Percentiles rank a stretch among this genome's conserved stretches.
Conservation (phyloP, 768 basidiomycete genomes). For the Tephrocybe sp. region DNA sequence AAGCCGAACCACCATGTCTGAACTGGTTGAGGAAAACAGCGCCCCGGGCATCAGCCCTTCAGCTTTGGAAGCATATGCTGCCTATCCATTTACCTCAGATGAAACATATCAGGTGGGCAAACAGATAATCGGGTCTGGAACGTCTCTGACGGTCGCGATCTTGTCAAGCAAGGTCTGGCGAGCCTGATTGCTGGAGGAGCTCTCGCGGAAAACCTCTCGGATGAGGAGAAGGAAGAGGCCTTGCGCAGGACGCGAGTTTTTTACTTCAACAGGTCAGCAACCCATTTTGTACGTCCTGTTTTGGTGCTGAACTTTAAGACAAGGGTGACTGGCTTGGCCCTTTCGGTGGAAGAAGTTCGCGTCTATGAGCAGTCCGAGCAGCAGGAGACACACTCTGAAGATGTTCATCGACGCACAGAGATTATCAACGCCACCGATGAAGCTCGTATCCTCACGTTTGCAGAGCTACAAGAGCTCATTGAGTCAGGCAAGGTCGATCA, state of each 20-base stretch:
- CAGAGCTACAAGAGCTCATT: conserved; percentile 68
- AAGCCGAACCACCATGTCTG: conserved; percentile 4
- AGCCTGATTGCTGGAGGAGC: conserved; percentile 48
- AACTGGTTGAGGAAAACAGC: not conserved
- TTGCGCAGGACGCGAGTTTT: conserved; percentile 58
- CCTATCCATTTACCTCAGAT: conserved; percentile 56
- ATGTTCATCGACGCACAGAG: not conserved
- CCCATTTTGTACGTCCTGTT: no score
- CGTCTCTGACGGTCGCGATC: conserved; percentile 12
- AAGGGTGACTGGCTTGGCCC: conserved; percentile 39
- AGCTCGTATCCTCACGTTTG: conserved; percentile 54
- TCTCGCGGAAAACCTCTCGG: conserved; percentile 29
- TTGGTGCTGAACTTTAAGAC: not conserved
- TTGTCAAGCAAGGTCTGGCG: conserved; percentile 61
- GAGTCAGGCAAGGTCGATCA: conserved; percentile 67
- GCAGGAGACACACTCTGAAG: not conserved
- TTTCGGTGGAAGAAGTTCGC: conserved; percentile 41
- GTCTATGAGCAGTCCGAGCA: conserved; percentile 28
- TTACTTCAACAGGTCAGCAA: conserved; percentile 63
- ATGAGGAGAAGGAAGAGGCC: conserved; percentile 43
- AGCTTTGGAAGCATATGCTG: conserved; percentile 27
- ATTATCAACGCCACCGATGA: conserved; percentile 20
- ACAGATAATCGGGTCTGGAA: not conserved
- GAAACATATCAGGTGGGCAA: conserved; percentile 54
- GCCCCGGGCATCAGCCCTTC: not conserved